phyloP scores from a whole-genome alignment of 2,329 filamentous ascomycete species.

The Fusarium pseudoanthophilum region DNA sequence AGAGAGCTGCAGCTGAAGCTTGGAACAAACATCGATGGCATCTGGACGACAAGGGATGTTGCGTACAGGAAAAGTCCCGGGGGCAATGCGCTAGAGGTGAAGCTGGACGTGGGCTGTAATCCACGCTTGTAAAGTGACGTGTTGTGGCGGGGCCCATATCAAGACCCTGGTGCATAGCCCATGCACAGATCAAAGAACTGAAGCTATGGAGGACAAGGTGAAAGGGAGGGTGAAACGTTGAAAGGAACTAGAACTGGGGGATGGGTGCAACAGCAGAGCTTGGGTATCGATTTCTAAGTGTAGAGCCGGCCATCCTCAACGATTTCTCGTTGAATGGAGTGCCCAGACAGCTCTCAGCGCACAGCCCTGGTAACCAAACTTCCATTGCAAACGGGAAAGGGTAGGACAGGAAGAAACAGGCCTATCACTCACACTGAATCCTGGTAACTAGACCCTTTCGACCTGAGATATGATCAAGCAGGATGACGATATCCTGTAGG shows the following conservation, averaged over 20 bases:
- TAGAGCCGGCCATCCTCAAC: not conserved
- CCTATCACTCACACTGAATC: slow-evolving; percentile 33
- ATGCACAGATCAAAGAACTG: slow-evolving; percentile 27
- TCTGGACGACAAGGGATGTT: slow-evolving; percentile 32
- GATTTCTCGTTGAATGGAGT: not conserved
- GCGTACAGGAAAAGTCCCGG: slow-evolving; percentile 34
- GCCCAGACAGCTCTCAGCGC: not conserved
- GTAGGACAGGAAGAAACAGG: slow-evolving; percentile 16
- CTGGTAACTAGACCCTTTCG: slow-evolving; percentile 21
- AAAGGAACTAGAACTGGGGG: not conserved
- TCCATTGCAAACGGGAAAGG: slow-evolving; percentile 3
- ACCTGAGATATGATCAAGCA: slow-evolving; percentile 29
- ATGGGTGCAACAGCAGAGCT: not conserved
- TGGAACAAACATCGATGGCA: slow-evolving; percentile 16
- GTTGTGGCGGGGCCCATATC: slow-evolving; percentile 43
- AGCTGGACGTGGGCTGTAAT: slow-evolving; percentile 42
- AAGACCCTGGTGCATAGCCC: slow-evolving; percentile 30
- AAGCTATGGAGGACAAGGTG: slow-evolving; percentile 2
- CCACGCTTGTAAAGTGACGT: slow-evolving; percentile 44
- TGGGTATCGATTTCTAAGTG: not conserved
- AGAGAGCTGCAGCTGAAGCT: slow-evolving; percentile 22
- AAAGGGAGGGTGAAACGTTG: slow-evolving; percentile 3
- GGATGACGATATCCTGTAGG: slow-evolving; percentile 17
- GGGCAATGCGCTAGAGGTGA: slow-evolving; percentile 35
- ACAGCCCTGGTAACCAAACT: slow-evolving; percentile 3